Evolutionary conservation across 345 rosid genomes (phyloP), one percentile per base, ranked within the genome.

Genomic region (Stellera chamaejasme): DNA sequence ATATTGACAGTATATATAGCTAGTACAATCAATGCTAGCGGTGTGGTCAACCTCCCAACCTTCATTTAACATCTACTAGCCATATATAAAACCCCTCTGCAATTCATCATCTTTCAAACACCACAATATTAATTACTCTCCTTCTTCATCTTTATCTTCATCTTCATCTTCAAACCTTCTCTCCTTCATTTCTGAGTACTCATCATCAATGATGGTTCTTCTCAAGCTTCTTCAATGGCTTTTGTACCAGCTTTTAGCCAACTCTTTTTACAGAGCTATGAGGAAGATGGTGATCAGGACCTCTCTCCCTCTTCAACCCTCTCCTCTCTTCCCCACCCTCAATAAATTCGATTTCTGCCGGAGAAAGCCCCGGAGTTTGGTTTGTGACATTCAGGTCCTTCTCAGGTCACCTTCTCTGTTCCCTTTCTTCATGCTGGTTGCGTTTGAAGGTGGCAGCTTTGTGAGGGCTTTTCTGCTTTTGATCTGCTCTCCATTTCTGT

Each of bases 371-470:
- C 65, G 63, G 27, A 63, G 80, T 19, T 28, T 84, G 58, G 89
- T 81, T 2, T 84, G 85, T 55, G 97, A 93, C 72, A 57, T 93
- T 14, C 69, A 81, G 41, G 80, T 75, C 41, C 49, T 93, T 48
- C 69, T 93, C 26, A 71, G 80, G 56, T 69, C 89, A 48, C 56
- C 63, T 3, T 70, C 88, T 13, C 77, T 84, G 56, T 93, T 93
- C 61, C 99, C 99, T 68, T 93, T 75, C 63, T 93, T 93, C 80
- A 93, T 93, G 97, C 91, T 93, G 0, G 75, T 89, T 8, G 94
- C 97, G 27, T 93, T 93, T 13, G 99, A 93, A 72, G 94, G 87
- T 41, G 99, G 99, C 6, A 69, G 85, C 64, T 72, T 92, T 56
- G 27, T 93, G 2, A 79, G 97, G 68, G 89, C 97, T 1, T 64